phyloP scores from a whole-genome alignment of 164 flowering plant species.

The Aristolochia fimbriata region DNA sequence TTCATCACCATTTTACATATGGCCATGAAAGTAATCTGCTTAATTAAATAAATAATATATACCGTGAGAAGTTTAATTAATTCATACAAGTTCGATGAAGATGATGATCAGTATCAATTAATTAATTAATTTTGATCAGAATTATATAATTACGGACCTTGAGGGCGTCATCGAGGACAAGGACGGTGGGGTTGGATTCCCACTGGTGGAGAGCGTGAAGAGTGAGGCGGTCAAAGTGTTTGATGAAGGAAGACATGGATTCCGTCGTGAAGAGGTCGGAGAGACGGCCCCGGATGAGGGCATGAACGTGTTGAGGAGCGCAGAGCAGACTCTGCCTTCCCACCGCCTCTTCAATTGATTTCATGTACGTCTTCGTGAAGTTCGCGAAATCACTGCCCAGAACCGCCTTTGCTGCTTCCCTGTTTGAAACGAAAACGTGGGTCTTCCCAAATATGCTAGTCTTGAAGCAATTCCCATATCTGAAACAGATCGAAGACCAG shows the following conservation, averaged over 20 bases:
- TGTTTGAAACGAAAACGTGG: conserved; percentile 42
- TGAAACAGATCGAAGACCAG: conserved; percentile 10
- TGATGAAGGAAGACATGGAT: conserved; percentile 17
- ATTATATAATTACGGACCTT: conserved; percentile 25
- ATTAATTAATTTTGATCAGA: too few relatives aligned
- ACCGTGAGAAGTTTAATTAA: too few relatives aligned
- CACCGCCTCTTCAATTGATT: conserved; percentile 33
- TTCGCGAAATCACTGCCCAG: conserved; percentile 28
- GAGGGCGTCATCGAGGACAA: conserved; percentile 36
- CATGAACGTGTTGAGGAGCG: conserved; percentile 39
- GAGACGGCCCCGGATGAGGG: conserved; percentile 28
- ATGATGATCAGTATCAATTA: too few relatives aligned
- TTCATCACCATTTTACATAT: conserved; percentile 48
- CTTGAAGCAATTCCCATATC: conserved; percentile 53
- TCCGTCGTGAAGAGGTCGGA: conserved; percentile 21
- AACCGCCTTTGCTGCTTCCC: conserved; percentile 31
- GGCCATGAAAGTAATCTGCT: conserved; percentile 21
- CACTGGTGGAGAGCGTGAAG: conserved; percentile 21
- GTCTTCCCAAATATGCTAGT: conserved; percentile 44
- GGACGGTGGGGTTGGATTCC: conserved; percentile 24
- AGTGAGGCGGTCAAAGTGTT: conserved; percentile 30
- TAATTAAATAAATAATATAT: too few relatives aligned
- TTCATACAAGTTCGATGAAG: too few relatives aligned
- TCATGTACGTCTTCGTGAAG: conserved; percentile 43
- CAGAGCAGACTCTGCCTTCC: conserved; percentile 48